A percentile compares a stretch with the other conserved stretches of the same genome.
Evolutionary conservation across 1,284 basidiomycete genomes (phyloP).

Genomic region (Ceratobasidium sp.): DNA sequence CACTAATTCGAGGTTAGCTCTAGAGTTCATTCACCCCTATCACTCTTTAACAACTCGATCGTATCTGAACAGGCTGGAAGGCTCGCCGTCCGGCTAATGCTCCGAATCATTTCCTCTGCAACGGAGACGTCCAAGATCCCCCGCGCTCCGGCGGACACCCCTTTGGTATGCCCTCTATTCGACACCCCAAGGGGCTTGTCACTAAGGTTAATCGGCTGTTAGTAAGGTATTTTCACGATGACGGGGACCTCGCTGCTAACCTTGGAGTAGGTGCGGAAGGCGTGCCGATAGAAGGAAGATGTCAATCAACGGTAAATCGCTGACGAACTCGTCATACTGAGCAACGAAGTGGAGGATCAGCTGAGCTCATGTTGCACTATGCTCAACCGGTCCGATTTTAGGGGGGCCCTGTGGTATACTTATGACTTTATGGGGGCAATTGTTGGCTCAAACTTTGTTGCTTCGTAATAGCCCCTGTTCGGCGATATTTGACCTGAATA

Average conservation of each 20-base stretch:
- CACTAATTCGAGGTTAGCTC: neutral
- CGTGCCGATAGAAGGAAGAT: neutral
- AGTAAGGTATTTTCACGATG: neutral
- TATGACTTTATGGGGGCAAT: neutral
- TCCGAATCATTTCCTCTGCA: slow-evolving; percentile 21
- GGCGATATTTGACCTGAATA: neutral
- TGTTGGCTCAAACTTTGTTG: neutral
- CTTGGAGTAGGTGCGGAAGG: neutral
- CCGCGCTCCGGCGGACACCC: slow-evolving; percentile 36
- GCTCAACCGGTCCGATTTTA: neutral
- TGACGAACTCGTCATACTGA: neutral
- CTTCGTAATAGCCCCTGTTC: neutral
- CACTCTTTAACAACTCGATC: slow-evolving; percentile 28
- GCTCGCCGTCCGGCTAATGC: slow-evolving; percentile 35
- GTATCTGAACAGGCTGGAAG: slow-evolving; percentile 38
- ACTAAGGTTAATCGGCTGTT: no score
- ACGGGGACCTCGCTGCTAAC: neutral
- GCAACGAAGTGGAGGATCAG: neutral
- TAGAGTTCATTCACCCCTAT: neutral
- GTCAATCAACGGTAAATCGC: neutral
- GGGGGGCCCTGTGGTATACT: neutral
- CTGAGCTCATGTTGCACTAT: neutral
- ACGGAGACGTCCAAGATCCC: slow-evolving; percentile 35
- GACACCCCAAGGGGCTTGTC: neutral
- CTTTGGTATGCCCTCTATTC: slow-evolving; percentile 10